Conservation (phyloP, 2,329 filamentous ascomycete species). For the Cercospora sp. region DNA sequence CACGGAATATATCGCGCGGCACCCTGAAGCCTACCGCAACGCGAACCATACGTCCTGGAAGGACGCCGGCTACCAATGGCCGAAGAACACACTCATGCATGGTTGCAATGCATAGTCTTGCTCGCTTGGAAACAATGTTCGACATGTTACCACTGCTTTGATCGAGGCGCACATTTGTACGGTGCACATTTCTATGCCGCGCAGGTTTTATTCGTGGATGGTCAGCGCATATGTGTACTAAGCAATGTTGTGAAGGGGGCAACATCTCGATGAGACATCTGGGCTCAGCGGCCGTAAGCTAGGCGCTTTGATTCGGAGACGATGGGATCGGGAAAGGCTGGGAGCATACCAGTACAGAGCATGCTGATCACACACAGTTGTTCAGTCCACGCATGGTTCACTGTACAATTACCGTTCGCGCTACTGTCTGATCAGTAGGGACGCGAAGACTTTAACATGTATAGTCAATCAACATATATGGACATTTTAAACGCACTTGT, state of each 20-base stretch:
- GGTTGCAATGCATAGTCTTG: constrained; percentile 36
- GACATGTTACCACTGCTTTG: constrained; percentile 6
- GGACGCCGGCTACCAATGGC: constrained; percentile 43
- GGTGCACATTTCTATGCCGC: constrained; percentile 7
- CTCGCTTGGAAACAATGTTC: constrained; percentile 19
- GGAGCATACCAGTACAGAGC: constrained; percentile 1
- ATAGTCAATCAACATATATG: background rate
- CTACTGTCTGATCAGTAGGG: background rate
- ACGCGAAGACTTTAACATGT: background rate
- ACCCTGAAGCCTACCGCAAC: constrained; percentile 52
- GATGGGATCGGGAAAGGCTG: background rate
- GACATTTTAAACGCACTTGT: background rate
- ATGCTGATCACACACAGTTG: background rate
- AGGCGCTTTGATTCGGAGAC: constrained; percentile 1
- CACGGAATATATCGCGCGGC: constrained; percentile 53
- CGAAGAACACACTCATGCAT: constrained; percentile 48
- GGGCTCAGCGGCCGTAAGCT: constrained; percentile 1
- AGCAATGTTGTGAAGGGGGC: background rate
- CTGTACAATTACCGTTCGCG: constrained; percentile 2
- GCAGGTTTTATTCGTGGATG: constrained; percentile 1
- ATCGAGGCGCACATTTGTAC: constrained; percentile 13
- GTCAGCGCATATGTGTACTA: background rate
- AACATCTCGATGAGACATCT: constrained; percentile 1
- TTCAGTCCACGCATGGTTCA: background rate
- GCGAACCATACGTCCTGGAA: constrained; percentile 53